Evolutionary conservation across 352 stramenopile genomes (phyloP).

Genomic region (Pythium phragmiticola): DNA sequence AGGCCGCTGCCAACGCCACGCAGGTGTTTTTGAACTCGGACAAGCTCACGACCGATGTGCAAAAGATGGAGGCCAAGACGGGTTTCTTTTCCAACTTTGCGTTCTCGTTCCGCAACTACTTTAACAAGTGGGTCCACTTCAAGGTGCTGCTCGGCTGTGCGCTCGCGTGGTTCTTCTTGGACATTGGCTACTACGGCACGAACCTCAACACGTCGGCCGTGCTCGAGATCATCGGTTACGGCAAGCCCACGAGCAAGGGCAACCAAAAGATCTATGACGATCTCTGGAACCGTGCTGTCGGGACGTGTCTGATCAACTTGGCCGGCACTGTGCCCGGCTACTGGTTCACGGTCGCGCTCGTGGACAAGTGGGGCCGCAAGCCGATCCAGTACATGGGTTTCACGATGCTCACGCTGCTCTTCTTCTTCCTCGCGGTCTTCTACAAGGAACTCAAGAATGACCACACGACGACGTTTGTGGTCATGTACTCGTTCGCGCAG

Average conservation of each 20-base stretch:
- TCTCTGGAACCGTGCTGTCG: slow-evolving; percentile 33
- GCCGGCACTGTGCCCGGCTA: slow-evolving; percentile 55
- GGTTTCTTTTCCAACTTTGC: slow-evolving; percentile 39
- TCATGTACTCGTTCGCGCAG: slow-evolving; percentile 54
- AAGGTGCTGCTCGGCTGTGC: slow-evolving; percentile 48
- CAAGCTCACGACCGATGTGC: slow-evolving; percentile 40
- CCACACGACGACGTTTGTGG: slow-evolving; percentile 38
- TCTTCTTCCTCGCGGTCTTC: slow-evolving; percentile 52
- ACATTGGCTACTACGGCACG: slow-evolving; percentile 64
- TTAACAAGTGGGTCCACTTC: slow-evolving; percentile 40
- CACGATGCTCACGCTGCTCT: slow-evolving; percentile 38
- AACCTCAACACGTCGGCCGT: slow-evolving; percentile 49
- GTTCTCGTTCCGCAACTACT: slow-evolving; percentile 31
- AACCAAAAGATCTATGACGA: slow-evolving; percentile 44
- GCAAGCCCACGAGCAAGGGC: slow-evolving; percentile 29
- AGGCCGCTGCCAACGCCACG: slow-evolving; percentile 25
- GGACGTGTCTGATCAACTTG: slow-evolving; percentile 48
- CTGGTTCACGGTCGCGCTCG: slow-evolving; percentile 63
- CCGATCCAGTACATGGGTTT: slow-evolving; percentile 66
- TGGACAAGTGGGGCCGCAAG: slow-evolving; percentile 37
- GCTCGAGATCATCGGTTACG: slow-evolving; percentile 41
- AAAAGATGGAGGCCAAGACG: slow-evolving; percentile 43
- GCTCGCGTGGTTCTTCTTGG: slow-evolving; percentile 56
- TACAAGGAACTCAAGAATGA: slow-evolving; percentile 40
- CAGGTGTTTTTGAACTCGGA: slow-evolving; percentile 33